Base-by-base conservation (phyloP, 1,284 basidiomycete genomes). In the Neonothopanus nambi region DNA sequence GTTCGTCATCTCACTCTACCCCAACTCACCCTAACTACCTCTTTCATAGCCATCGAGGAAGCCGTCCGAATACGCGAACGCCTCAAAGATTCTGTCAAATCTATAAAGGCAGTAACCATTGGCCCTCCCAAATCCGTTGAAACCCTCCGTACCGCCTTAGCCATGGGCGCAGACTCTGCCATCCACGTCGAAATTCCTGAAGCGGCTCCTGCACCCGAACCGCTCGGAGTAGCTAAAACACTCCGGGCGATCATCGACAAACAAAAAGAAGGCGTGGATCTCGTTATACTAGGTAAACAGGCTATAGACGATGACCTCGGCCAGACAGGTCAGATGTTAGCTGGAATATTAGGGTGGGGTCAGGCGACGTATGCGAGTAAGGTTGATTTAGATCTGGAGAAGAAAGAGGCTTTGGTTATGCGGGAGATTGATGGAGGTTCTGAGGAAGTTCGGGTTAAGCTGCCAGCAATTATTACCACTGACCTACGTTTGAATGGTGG, bases 231-330 rank as follows among this genome's bases (percentile, higher is more conserved):
- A 39, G 94, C 95, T 39, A 93, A 93, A 69, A 82, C 89, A 2
- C 79, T 99, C 57, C 81, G 82, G 50, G 88, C 89, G 5, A 65
- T 96, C 58, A 87, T 98, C 54, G 80, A 87, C 55, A 82, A 82
- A 46, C 80, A 88, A 62, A 74, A 79, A 56, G 80, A 79, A 57
- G 76, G 79, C 33, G 79, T 92, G 2, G 95, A 98, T 64, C 64
- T 99, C 54, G 88, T 99, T 51, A 95, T 99, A 59, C 81, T 98
- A 74, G 96, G 97, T n/a, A 99, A 99, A 75, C 96, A 99, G 72
- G 91, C 96, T 11, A 99, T 99, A 63, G 96, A 99, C 73, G 95
- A 97, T 64, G 96, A 99, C 70, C 82, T 92, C 3, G 92, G 93
- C n/a, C 89, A 95, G 74, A 98, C 96, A 7, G 96, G 96, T 1